Evolutionary conservation across 1,284 basidiomycete species (phyloP).

Genomic region (Leccinum colubrinum): DNA sequence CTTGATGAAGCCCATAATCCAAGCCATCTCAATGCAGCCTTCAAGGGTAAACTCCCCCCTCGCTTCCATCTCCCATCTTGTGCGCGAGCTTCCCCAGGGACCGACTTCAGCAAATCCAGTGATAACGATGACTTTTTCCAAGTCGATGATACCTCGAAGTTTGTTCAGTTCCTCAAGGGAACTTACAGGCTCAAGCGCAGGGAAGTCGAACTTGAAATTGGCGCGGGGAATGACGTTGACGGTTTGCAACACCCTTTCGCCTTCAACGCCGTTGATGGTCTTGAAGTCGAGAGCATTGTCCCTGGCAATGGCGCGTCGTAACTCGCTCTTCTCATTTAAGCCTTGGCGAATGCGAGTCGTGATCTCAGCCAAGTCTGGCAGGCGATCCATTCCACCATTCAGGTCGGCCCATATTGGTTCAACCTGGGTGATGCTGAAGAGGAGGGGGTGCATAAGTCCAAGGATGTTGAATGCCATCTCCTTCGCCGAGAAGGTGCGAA

Average conservation of each 20-base stretch:
- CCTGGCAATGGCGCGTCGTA: conserved; percentile 89
- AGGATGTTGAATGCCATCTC: conserved; percentile 99
- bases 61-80: conserved; percentile 99
- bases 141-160: conserved; percentile 85
- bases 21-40: conserved; percentile 98
- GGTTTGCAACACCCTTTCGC: conserved; percentile 91
- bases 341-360: conserved; percentile 82
- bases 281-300: conserved; percentile 97
- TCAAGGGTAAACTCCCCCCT: conserved; percentile 93
- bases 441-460: conserved; percentile 97
- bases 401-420: conserved; percentile 99
- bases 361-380: conserved; percentile 92
- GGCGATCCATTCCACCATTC: conserved; percentile 96
- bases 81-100: conserved; percentile 98
- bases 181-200: conserved; percentile 66
- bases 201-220: conserved; percentile 97
- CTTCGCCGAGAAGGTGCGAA: conserved; percentile 97
- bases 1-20: conserved; percentile 99
- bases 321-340: conserved; percentile 81
- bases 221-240: conserved; percentile 93
- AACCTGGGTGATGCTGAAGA: conserved; percentile 99
- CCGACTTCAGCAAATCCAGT: conserved; percentile 98
- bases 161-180: conserved; percentile 72
- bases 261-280: conserved; percentile 86
- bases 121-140: conserved; percentile 94